A percentile compares a stretch with the other conserved stretches of the same genome.
Evolutionary conservation across 1,284 basidiomycete species (phyloP).

Genomic region (Ustilago curta): DNA sequence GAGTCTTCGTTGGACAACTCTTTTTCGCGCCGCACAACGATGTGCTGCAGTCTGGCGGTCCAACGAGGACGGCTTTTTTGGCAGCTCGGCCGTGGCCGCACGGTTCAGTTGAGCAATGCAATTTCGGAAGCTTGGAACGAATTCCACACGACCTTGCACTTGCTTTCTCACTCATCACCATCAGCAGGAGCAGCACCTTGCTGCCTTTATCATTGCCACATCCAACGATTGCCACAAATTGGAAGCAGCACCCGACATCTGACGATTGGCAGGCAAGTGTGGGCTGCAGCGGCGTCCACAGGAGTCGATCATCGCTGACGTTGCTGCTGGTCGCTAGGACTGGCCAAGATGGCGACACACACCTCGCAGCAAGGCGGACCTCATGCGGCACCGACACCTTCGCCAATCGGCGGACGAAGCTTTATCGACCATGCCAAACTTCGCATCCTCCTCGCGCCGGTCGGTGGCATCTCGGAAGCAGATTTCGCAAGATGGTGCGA

Average conservation of each 20-base stretch:
- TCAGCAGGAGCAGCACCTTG: not conserved
- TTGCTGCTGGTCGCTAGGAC: not conserved
- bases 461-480: constrained; percentile 46
- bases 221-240: not conserved
- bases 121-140: not conserved
- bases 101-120: constrained; percentile 1
- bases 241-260: not conserved
- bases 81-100: not conserved
- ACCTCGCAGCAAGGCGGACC: constrained; percentile 3
- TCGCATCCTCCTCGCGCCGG: constrained; percentile 65
- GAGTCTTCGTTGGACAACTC: too few relatives aligned
- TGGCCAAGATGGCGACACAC: constrained; percentile 11
- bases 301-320: not conserved
- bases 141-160: constrained; percentile 5
- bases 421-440: constrained; percentile 60
- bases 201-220: not conserved
- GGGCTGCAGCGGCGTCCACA: not conserved
- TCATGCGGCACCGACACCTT: constrained; percentile 41
- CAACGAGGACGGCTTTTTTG: too few relatives aligned
- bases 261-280: not conserved
- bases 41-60: too few relatives aligned
- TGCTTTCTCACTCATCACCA: not conserved
- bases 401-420: constrained; percentile 45
- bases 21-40: too few relatives aligned
- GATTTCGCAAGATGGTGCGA: constrained; percentile 63